phyloP scores from a whole-genome alignment of 805 yeast species.

The Naumovozyma castellii region DNA sequence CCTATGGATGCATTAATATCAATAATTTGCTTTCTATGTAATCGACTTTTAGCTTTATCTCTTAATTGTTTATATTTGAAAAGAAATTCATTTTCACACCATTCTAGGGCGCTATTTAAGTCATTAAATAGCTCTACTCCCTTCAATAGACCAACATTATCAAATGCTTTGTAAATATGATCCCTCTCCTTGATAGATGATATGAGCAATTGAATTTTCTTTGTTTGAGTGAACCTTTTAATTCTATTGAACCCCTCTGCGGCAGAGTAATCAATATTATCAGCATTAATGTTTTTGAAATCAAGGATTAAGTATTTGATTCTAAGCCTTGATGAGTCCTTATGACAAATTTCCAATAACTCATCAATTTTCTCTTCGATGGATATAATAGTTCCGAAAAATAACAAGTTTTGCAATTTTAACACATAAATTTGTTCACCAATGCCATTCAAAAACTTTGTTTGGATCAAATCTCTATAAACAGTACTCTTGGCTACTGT shows the following conservation, averaged over 20 bases:
- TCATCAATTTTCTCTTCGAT: conserved; percentile 68
- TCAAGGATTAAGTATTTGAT: conserved; percentile 78
- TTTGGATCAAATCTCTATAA: conserved; percentile 80
- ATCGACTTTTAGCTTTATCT: conserved; percentile 15
- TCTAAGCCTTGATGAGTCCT: conserved; percentile 37
- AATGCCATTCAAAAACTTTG: conserved; percentile 70
- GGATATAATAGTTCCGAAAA: conserved; percentile 92
- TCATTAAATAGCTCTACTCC: conserved; percentile 55
- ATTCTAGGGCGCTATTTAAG: conserved; percentile 81
- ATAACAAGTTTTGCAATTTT: conserved; percentile 78
- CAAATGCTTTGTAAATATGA: conserved; percentile 56
- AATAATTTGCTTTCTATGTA: not conserved
- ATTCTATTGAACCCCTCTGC: conserved; percentile 91
- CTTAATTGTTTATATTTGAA: conserved; percentile 31
- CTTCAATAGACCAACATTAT: conserved; percentile 76
- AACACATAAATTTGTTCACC: conserved; percentile 86
- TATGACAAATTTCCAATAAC: conserved; percentile 46
- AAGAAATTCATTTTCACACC: conserved; percentile 91
- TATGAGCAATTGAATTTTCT: conserved; percentile 60
- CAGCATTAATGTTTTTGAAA: conserved; percentile 64
- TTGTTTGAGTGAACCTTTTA: conserved; percentile 63
- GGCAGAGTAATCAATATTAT: conserved; percentile 80
- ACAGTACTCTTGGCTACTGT: conserved; percentile 86
- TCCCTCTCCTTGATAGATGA: conserved; percentile 68
- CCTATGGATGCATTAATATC: not conserved